Evolutionary conservation across 441 rosid species (phyloP), one percentile per base, ranked within the genome.

Genomic region (Viola pubescens): DNA sequence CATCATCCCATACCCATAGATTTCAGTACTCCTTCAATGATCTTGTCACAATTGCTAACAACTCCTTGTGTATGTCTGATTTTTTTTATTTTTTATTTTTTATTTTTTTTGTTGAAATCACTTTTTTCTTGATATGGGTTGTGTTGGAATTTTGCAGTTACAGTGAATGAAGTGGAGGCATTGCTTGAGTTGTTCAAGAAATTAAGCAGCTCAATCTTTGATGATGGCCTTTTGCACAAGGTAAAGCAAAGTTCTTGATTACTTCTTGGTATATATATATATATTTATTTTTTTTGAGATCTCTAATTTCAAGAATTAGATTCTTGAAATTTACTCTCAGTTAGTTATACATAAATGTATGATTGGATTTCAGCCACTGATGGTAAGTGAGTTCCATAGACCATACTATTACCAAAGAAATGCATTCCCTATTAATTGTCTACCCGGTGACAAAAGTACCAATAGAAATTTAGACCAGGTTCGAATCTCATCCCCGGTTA

Each of bases 91-190:
- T 4, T 41, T 34, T 10, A 10, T 38, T 16, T 9, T 41, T 3
- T 4, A 11, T 37, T 37, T 39, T 7, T 34, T 2, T 37, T 3
- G 2, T 41, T 42, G n/a, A 16, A 16, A 16, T 16, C 44, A 3
- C 3, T 34, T 6, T 10, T 42, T 48, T 7, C 4, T 48, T 48
- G 12, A 42, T 12, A 44, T 14, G 53, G 9, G 43, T 64, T 26
- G 3, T 9, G 9, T 46, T 46, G 0, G 11, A 37, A 11, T 61
- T 10, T 63, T 69, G 63, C 82, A 80, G 85, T 80, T 63, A 75
- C 73, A 5, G 76, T 80, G 7, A 80, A 80, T 61, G 82, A 80
- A 64, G 80, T 77, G 52, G 85, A 80, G 67, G 85, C 85, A 3
- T 62, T 80, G 72, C 70, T 66, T n/a, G 82, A 73, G 40, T 57